Conservation (phyloP, 371 early-diverging fungal species). For the Mucor saturninus region DNA sequence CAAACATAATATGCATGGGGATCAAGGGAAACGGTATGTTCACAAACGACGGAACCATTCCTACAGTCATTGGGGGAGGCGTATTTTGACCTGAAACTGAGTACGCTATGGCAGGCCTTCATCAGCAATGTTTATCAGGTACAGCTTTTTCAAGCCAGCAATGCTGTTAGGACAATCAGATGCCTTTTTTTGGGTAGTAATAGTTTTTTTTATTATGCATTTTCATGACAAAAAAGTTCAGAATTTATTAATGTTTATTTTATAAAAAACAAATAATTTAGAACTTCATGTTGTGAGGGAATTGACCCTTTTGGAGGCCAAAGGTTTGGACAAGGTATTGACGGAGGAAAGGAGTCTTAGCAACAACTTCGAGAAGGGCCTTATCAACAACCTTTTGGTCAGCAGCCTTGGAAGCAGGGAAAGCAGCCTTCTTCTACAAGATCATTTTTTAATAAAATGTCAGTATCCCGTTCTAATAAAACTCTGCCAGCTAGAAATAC, state of each 20-base stretch:
- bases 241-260: conserved; percentile 9
- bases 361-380: conserved; percentile 77
- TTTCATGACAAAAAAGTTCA: conserved; percentile 69
- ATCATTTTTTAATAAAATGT: background rate
- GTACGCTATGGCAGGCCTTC: no score
- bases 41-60: no score
- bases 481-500: conserved; percentile 1
- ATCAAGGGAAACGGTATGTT: no score
- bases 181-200: no score
- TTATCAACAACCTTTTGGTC: conserved; percentile 92
- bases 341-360: conserved; percentile 84
- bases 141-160: no score
- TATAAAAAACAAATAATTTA: conserved; percentile 53
- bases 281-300: conserved; percentile 93
- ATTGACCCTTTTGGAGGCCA: conserved; percentile 92
- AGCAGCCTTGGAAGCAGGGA: conserved; percentile 73
- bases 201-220: conserved; percentile 37
- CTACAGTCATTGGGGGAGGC: no score
- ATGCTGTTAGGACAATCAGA: no score
- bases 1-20: no score
- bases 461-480: background rate
- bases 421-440: conserved; percentile 63
- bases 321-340: conserved; percentile 89
- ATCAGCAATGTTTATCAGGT: no score
- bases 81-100: no score